Base-by-base conservation (phyloP, 1,284 basidiomycete genomes). In the Ustilago trichophora region DNA sequence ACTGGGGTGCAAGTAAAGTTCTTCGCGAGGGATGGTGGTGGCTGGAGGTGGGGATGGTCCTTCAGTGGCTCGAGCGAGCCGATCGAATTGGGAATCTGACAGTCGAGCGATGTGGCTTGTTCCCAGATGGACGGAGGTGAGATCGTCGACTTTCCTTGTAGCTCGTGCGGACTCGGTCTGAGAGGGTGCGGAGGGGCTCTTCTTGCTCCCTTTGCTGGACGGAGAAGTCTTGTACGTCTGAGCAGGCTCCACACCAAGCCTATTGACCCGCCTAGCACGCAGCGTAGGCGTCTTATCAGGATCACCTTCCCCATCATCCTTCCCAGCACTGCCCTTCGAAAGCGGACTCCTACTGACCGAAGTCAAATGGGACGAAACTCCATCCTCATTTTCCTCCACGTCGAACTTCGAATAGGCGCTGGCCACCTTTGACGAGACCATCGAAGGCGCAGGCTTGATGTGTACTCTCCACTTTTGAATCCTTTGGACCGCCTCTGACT, bases 381-480 rank as follows among this genome's bases (percentile, higher is more conserved):
- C 52, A 16, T 43, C 43, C 10, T 50, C 44, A 15, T 36, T 27
- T 10, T 8, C 36, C 1, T n/a, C n/a, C n/a, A n/a, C n/a, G n/a
- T 15, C 3, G 13, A 41, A 48, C 11, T 18, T 12, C 5, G 55
- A 59, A 24, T 51, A 43, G 7, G 43, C 41, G 0, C 57, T 50
- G 12, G 57, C 43, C 8, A 41, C 36, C 15, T 55, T 40, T 1
- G 64, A 60, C 24, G 27, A 26, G 6, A 46, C 25, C 16, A 48
- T 22, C 3, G 43, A 41, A 2, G 57, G 40, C 4, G 64, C 35
- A 8, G 29, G 21, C 12, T 10, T 37, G 31, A 68, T 37, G 10
- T 54, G 38, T 7, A 58, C 50, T 13, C 65, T 34, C 65, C 65
- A 68, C 6, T 53, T 22, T 15, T 58, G 37, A 19, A 68, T 68